Conservation (phyloP, 192 early-diverging fungal species). For the Dissophora globulifera region DNA sequence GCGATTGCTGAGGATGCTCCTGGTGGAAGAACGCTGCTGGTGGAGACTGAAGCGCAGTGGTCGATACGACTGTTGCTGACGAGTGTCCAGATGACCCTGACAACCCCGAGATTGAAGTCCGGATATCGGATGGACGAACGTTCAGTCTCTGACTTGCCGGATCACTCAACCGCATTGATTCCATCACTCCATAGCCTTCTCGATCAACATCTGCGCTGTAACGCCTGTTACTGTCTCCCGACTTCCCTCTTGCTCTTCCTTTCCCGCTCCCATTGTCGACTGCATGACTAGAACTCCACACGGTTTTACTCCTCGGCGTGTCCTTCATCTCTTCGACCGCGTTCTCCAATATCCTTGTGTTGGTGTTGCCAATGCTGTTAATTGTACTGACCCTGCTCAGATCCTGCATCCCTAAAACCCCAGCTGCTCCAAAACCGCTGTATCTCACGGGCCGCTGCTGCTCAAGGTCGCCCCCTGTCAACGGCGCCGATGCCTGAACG, state of each 20-base stretch:
- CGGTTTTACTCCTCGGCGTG: conserved; percentile 10
- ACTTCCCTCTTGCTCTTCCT: too few relatives aligned
- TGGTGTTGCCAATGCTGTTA: too few relatives aligned
- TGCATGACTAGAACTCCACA: conserved; percentile 4
- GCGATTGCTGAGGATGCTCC: too few relatives aligned
- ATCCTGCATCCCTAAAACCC: conserved; percentile 7
- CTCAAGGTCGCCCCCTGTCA: too few relatives aligned
- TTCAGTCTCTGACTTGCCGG: conserved; percentile 23
- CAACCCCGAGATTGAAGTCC: not conserved
- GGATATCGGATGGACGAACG: not conserved
- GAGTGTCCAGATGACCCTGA: conserved; percentile 11
- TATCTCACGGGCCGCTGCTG: too few relatives aligned
- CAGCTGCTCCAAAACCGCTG: conserved; percentile 10
- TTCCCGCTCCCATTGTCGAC: not conserved
- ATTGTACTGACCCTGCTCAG: conserved; percentile 35
- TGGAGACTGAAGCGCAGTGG: not conserved
- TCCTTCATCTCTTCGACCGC: conserved; percentile 50
- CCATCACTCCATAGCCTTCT: conserved; percentile 9
- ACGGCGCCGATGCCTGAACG: too few relatives aligned
- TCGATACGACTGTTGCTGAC: not conserved
- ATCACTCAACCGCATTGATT: conserved; percentile 16
- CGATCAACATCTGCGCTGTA: too few relatives aligned
- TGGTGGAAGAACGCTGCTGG: not conserved
- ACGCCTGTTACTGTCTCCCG: too few relatives aligned
- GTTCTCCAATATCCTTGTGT: conserved; percentile 34